Evolutionary conservation across 164 flowering plant genomes (phyloP), one percentile per base, ranked within the genome.

Genomic region (Dillenia turbinata): DNA sequence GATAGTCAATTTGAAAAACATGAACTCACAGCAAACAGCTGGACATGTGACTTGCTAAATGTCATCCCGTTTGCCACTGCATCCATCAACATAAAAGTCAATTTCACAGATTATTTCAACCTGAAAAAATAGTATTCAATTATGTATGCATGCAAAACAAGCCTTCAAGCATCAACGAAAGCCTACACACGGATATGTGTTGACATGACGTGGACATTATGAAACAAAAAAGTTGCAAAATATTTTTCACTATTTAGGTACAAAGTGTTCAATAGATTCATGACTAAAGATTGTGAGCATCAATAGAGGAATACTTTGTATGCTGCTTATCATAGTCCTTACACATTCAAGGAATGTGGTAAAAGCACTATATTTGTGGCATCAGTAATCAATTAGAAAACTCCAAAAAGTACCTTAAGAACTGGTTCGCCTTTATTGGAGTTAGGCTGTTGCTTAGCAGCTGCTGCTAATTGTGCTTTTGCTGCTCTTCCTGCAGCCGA

Each of bases 401-500:
- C 8, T 22, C 6, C 17, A 44, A 24, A 46, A 26, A 52, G 44
- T 73, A 88, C 97, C 94, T 88, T 88, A 10, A 91, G 82, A 76
- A 74, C 88, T 17, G 95, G 96, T 71, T 88, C 93, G 46, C 93
- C 91, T 66, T 62, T 80, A 67, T 80, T 80, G n/a, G 89, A 17
- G 59, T 69, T 69, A 15, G 80, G 77, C 43, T 88, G 69, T 71
- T 86, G 84, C 72, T 89, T 92, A 45, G 89, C 86, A 50, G 56
- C 72, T 47, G 80, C 87, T 44, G 81, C 77, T 40, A 61, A n/a
- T 71, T 92, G 96, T 45, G 95, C 96, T 53, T 83, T 87, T 33
- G 92, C 92, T 68, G 98, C 98, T 74, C 83, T 86, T 73, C 98
- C 96, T 12, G 88, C 91, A 17, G 95, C 87, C 54, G 98, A 89